phyloP scores from a whole-genome alignment of 2,329 filamentous ascomycete genomes.

The Diaporthe longicolla region DNA sequence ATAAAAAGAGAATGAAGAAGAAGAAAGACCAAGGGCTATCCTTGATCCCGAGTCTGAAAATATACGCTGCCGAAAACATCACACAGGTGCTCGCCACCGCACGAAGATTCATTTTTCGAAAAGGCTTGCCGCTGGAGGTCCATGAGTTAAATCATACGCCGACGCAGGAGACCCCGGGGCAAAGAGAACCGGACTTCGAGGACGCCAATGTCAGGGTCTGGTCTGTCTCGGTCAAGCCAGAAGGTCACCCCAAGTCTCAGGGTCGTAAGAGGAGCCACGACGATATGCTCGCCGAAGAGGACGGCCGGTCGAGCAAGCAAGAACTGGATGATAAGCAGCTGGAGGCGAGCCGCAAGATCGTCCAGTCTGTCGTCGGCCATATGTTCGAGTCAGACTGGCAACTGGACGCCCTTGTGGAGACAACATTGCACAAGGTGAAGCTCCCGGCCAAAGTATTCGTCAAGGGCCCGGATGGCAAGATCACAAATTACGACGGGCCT shows the following conservation, averaged over 20 bases:
- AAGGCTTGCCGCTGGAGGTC: constrained; percentile 80
- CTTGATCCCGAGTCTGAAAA: constrained; percentile 61
- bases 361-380: constrained; percentile 75
- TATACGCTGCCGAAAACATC: constrained; percentile 87
- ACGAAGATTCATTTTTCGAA: constrained; percentile 87
- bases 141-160: constrained; percentile 74
- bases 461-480: constrained; percentile 72
- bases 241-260: constrained; percentile 45
- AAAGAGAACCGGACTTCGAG: constrained; percentile 77
- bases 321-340: constrained; percentile 45
- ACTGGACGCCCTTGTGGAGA: constrained; percentile 78
- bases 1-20: constrained; percentile 57
- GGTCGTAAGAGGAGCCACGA: constrained; percentile 58
- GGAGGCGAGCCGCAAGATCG: constrained; percentile 62
- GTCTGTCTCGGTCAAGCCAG: constrained; percentile 73
- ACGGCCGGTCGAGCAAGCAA: constrained; percentile 50
- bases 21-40: constrained; percentile 57
- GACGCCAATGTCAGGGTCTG: constrained; percentile 87
- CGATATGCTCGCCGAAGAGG: constrained; percentile 51
- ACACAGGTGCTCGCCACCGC: constrained; percentile 86
- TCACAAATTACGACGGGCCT: constrained; percentile 80
- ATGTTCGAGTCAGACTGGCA: constrained; percentile 88
- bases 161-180: constrained; percentile 56
- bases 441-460: constrained; percentile 80
- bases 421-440: constrained; percentile 74